Evolutionary conservation across 495 filamentous ascomycete genomes (phyloP), one percentile per base, ranked within the genome.

Genomic region (Podospora anserina): DNA sequence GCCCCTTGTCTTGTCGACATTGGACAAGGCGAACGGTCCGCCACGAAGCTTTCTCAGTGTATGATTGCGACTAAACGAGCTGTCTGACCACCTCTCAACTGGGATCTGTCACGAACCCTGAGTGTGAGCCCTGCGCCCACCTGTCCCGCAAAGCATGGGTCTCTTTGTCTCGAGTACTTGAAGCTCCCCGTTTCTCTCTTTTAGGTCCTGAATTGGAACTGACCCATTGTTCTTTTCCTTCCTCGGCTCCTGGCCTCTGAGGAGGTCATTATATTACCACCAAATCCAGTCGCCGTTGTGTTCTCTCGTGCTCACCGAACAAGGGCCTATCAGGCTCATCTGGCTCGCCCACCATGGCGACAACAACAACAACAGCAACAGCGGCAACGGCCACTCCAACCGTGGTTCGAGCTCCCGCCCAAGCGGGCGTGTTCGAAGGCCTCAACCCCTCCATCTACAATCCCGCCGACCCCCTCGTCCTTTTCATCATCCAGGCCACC

Each of bases 401-500:
- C 18, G 13, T 62, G 18, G 62, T 54, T 16, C 65, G 69, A 55
- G 68, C 66, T 5, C 60, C 71, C 49, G 59, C 71, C 3, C 71
- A 73, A 61, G 71, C 61, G 19, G 71, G 71, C 19, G 19, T 73
- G 23, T 68, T 73, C 26, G 71, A 74, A 70, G 90, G 90, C n/a
- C 78, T 82, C 27, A 91, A 93, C 71, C 92, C 92, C 4, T 78
- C 85, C 15, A 65, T 82, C 16, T 94, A 92, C 80, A 88, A 92
- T 68, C 66, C 90, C n/a, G 88, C 84, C 71, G 91, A 96, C 72
- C 93, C 94, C 23, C 89, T 97, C 71, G 87, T 91, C 63, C 77
- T 96, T 34, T 97, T 97, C 79, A 96, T 97, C 72, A 94, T 97
- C 68, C 94, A 97, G 91, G 89, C 90, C 26, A 85, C 83, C 64